Percentiles rank a stretch among this genome's conserved stretches.
Conservation (phyloP, 345 rosid genomes). For the Salix koriyanagi region DNA sequence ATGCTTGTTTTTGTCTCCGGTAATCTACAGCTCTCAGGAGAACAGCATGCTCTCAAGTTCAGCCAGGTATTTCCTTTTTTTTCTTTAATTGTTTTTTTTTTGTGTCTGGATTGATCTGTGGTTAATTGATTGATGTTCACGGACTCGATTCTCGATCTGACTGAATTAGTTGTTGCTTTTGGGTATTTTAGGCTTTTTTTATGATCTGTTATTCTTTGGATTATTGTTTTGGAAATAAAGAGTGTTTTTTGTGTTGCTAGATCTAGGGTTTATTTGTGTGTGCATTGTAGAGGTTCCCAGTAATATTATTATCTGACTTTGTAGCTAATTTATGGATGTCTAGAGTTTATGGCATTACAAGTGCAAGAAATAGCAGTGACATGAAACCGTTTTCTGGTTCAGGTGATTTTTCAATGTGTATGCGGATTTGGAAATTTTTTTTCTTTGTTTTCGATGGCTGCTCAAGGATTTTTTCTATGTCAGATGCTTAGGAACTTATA, state of each 20-base stretch:
- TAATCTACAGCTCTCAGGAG: conserved; percentile 85
- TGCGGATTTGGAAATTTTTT: not conserved
- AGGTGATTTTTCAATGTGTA: not conserved
- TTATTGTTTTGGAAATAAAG: not conserved
- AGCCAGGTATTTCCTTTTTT: conserved; percentile 58
- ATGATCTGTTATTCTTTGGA: too few relatives aligned
- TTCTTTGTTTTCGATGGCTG: not conserved
- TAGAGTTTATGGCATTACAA: not conserved
- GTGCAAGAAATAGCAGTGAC: not conserved
- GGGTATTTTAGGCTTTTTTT: not conserved
- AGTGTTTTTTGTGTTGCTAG: not conserved
- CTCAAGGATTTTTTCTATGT: not conserved
- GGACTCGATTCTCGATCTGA: not conserved
- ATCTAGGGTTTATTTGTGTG: conserved; percentile 9
- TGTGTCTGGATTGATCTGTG: not conserved
- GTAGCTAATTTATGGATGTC: not conserved
- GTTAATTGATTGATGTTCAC: not conserved
- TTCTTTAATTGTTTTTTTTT: not conserved
- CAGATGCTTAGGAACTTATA: not conserved
- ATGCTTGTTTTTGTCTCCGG: conserved; percentile 94
- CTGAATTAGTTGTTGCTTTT: not conserved
- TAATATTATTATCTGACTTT: not conserved
- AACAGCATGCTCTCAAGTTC: conserved; percentile 89
- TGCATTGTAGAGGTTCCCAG: not conserved
- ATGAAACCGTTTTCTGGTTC: not conserved